phyloP scores from a whole-genome alignment of 2,329 filamentous ascomycete species.

The Neonectria coccinea region DNA sequence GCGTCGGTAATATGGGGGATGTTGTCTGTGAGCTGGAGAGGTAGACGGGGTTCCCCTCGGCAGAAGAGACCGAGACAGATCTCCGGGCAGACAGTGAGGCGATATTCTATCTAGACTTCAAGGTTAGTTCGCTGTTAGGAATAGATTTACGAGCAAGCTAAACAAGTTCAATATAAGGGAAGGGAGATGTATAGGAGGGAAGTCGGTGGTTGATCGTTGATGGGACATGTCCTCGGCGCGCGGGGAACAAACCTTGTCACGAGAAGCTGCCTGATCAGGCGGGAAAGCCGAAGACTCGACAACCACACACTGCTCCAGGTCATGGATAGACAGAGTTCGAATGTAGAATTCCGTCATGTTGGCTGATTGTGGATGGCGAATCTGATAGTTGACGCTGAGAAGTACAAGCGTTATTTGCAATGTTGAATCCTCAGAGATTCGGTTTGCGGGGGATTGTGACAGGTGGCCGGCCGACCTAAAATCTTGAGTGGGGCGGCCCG shows the following conservation, averaged over 20 bases:
- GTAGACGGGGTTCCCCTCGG: constrained; percentile 5
- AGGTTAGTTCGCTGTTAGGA: constrained; percentile 8
- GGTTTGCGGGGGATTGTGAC: constrained; percentile 9
- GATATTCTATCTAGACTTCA: constrained; percentile 45
- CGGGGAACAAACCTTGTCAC: constrained; percentile 41
- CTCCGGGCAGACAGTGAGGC: constrained; percentile 44
- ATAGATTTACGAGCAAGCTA: too few relatives aligned
- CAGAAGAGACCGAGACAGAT: constrained; percentile 46
- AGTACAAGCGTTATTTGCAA: neutral
- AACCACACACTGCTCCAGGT: constrained; percentile 40
- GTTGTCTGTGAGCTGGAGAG: constrained; percentile 16
- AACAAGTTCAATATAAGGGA: too few relatives aligned
- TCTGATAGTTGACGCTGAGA: neutral
- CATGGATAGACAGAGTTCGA: constrained; percentile 37
- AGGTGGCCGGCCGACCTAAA: neutral
- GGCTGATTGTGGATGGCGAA: neutral
- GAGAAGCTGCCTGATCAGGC: constrained; percentile 45
- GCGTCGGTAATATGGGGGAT: constrained; percentile 29
- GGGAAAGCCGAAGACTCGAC: constrained; percentile 48
- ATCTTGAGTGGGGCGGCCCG: neutral
- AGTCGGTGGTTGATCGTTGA: too few relatives aligned
- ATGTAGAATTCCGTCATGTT: constrained; percentile 41
- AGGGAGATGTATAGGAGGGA: neutral
- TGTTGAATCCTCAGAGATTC: neutral
- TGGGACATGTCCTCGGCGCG: neutral